These are phyloP conservation scores for Tetrapisispora iriomotensis DNA, from an alignment of 805 yeast genomes.

Conservation along the genomic window DNA sequence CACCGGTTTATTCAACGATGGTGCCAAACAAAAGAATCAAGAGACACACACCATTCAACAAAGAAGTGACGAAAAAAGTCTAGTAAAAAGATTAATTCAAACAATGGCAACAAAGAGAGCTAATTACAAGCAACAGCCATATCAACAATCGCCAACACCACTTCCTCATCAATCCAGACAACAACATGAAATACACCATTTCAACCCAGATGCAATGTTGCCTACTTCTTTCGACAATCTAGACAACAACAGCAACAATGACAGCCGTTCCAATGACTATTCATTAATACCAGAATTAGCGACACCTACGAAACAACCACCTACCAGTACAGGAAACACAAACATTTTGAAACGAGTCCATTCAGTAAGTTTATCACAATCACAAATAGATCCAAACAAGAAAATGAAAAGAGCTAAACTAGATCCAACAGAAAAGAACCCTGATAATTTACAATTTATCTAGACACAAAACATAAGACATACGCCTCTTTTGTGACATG, in stretches of 20 bases:
- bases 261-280: no score
- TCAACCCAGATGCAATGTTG: no score
- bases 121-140: background rate
- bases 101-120: slow-evolving; percentile 17
- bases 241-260: no score
- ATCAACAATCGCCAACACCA: background rate
- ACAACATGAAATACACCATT: no score
- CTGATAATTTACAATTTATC: slow-evolving; percentile 13
- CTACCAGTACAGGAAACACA: no score
- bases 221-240: no score
- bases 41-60: slow-evolving; percentile 14
- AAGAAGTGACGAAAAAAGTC: slow-evolving; percentile 18
- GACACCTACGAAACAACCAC: no score
- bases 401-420: slow-evolving; percentile 27
- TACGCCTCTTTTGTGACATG: no score
- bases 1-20: slow-evolving; percentile 54
- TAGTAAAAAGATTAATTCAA: slow-evolving; percentile 14
- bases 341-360: slow-evolving; percentile 18
- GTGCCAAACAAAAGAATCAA: slow-evolving; percentile 20
- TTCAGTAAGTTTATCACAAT: slow-evolving; percentile 21
- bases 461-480: background rate
- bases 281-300: no score
- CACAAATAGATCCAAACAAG: slow-evolving; percentile 18
- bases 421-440: slow-evolving; percentile 17
- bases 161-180: background rate